Base-by-base conservation (phyloP, 257 asterid species). In the Petunia secreta region DNA sequence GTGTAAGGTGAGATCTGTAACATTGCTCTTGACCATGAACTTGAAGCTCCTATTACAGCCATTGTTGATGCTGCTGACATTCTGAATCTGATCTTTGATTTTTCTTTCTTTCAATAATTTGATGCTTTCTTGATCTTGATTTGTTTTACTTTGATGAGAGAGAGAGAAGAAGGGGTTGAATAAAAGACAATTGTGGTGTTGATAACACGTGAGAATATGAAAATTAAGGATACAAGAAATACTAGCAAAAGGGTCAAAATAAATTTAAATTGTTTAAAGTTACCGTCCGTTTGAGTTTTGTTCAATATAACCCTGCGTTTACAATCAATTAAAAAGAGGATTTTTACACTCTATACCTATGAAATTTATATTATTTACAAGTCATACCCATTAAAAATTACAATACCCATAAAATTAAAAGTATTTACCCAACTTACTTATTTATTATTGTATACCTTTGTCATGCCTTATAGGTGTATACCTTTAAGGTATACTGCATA, bases 1-100 rank as follows among this genome's bases (percentile, higher is more conserved):
- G 85, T 82, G 62, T 83, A 83, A 48, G 84, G 86, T 41, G 83
- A 83, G 78, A 83, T 83, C 81, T 76, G 81, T 11, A 78, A 15
- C 52, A 82, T 6, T 3, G 85, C 85, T 44, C 81, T 38, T 8
- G 84, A 44, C 86, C 84, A 83, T 10, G 86, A 80, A 44, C 84
- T 80, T 25, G 82, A 43, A 59, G 86, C 13, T 73, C 78, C 78
- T 16, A 52, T 4, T 7, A 50, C 78, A 9, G 46, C 78, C 78
- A 73, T 73, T 36, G 78, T 73, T 10, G 77, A 69, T 7, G 58
- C 41, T 48, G 60, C 60, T 71, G 77, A 71, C 77, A 71, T 73
- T 50, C 36, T 50, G 36, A 73, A 73, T 73, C 63, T 73, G 46
- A 73, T 73, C 39, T 65, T 0, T 25, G 25, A 25, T 15, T 4